Evolutionary conservation across 2,329 filamentous ascomycete genomes (phyloP), one percentile per base, ranked within the genome.

Genomic region (Plectosphaerella cucumerina): DNA sequence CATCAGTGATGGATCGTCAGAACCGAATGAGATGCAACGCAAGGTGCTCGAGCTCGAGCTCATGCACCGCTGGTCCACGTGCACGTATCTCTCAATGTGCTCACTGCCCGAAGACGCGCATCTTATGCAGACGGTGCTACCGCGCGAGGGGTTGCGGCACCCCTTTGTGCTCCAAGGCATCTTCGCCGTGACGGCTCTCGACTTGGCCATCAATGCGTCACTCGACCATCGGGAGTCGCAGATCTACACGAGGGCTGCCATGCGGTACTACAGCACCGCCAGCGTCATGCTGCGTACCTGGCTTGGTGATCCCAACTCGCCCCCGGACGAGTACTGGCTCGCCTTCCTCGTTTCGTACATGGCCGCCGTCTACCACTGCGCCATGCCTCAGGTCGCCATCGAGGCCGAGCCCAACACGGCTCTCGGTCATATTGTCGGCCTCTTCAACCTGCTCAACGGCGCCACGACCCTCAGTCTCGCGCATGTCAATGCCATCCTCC

Each of bases 41-140:
- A 59, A 65, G 23, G 56, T 65, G 15, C 59, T 72, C 21, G 75
- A 77, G 51, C 94, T 80, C 9, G 75, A 78, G 52, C 59, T 80
- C 43, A 77, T 80, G 72, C 75, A 79, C 54, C 72, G 72, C 23
- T 80, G 73, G 67, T 70, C 74, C 2, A 76, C 71, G 0, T 67
- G 65, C 17, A 78, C 74, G 0, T 78, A 69, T 55, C 65, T 65
- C 17, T 62, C 62, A 37, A 58, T 71, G 34, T 64, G 57, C 20
- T 70, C 68, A 35, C 65, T 76, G 6, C 66, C 68, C 0, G 62
- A 68, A 15, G 68, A 71, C 44, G 50, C 56, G 15, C 54, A 63
- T 6, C 67, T 70, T 50, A 62, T 73, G 14, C 66, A 68, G 22
- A 51, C 54, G 0, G 50, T 65, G 8, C 51, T 73, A 23, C 63